Conservation (phyloP, 257 asterid species). For the Gentiana macrophylla region DNA sequence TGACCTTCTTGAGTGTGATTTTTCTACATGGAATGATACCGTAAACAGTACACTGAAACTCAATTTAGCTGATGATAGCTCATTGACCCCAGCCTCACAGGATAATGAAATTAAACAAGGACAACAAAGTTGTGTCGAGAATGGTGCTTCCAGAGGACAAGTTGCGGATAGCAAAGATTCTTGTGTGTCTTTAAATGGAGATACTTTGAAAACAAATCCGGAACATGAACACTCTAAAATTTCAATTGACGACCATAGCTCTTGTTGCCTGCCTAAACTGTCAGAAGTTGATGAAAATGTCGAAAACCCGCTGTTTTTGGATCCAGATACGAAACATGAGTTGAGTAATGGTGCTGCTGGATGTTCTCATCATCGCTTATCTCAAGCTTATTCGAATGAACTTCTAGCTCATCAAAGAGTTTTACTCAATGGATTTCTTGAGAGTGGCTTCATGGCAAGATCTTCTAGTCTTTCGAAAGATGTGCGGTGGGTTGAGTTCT, state of each 20-base stretch:
- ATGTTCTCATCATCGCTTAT: slow-evolving; percentile 27
- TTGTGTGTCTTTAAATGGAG: slow-evolving; percentile 11
- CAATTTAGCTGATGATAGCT: slow-evolving; percentile 9
- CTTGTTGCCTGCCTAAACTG: slow-evolving; percentile 21
- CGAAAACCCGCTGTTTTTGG: slow-evolving; percentile 9
- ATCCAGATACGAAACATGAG: slow-evolving; percentile 3
- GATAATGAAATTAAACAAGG: slow-evolving; percentile 14
- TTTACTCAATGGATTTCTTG: slow-evolving; percentile 77
- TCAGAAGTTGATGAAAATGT: slow-evolving; percentile 25
- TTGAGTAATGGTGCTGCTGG: slow-evolving; percentile 14
- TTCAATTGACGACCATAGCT: slow-evolving; percentile 18
- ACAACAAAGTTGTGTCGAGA: slow-evolving; percentile 9
- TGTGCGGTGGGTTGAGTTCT: slow-evolving; percentile 49
- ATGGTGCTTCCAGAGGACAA: slow-evolving; percentile 7
- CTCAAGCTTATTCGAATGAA: slow-evolving; percentile 18
- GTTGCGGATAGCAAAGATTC: slow-evolving; percentile 6
- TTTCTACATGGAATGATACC: slow-evolving; percentile 20
- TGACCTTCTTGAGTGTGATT: slow-evolving; percentile 53
- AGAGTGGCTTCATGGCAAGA: slow-evolving; percentile 66
- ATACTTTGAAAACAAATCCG: slow-evolving; percentile 5
- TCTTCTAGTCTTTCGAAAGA: slow-evolving; percentile 66
- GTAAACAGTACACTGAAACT: slow-evolving; percentile 15
- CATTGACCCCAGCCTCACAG: slow-evolving; percentile 8
- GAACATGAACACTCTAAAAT: slow-evolving; percentile 16
- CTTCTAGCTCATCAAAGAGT: slow-evolving; percentile 65